phyloP scores from a whole-genome alignment of 805 yeast species.

The Saccharomycopsis javanensis region DNA sequence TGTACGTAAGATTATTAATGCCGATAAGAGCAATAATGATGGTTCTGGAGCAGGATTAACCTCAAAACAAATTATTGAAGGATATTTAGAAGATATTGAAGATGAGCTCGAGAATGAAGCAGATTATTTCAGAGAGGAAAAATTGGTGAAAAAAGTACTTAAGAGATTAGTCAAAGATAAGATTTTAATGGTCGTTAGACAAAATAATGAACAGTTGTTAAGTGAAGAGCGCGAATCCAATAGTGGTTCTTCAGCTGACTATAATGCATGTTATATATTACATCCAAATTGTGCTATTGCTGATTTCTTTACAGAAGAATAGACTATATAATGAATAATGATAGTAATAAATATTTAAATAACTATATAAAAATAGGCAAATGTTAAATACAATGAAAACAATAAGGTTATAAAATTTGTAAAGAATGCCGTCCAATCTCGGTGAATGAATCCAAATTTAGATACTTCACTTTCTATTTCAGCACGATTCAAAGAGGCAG shows the following conservation, averaged over 20 bases:
- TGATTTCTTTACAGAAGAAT: conserved; percentile 32
- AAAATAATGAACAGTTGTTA: conserved; percentile 17
- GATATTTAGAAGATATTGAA: conserved; percentile 72
- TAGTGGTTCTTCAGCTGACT: conserved; percentile 26
- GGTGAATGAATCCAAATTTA: neutral
- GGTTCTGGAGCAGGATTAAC: conserved; percentile 46
- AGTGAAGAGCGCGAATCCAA: conserved; percentile 33
- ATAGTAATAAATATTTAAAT: neutral
- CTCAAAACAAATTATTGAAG: conserved; percentile 60
- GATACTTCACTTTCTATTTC: neutral
- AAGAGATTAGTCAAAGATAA: conserved; percentile 77
- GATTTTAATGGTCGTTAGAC: conserved; percentile 60
- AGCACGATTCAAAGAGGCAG: neutral
- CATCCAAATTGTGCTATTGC: conserved; percentile 82
- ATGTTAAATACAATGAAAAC: neutral
- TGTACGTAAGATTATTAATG: conserved; percentile 54
- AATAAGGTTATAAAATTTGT: neutral
- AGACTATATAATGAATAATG: neutral
- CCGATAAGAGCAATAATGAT: conserved; percentile 34
- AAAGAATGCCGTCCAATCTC: neutral
- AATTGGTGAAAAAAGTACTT: conserved; percentile 68
- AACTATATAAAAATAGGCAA: neutral
- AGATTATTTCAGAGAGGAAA: conserved; percentile 61
- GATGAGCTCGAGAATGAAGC: conserved; percentile 58
- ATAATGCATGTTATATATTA: conserved; percentile 34